Conservation (phyloP, 768 basidiomycete species). For the Cubamyces lactineus region DNA sequence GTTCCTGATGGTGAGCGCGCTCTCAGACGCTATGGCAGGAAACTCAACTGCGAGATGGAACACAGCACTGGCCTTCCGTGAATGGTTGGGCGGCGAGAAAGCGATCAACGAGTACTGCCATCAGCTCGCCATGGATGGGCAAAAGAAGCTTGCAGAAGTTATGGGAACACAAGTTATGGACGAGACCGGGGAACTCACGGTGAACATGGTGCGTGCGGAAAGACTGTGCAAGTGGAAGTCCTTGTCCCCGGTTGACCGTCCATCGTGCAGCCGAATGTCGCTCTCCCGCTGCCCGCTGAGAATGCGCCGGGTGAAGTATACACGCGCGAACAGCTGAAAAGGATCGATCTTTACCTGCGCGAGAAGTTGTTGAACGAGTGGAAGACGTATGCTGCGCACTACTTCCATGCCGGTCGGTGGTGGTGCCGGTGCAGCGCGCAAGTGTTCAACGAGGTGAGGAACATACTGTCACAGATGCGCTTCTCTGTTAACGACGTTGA, state of each 20-base stretch:
- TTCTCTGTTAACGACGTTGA: background rate
- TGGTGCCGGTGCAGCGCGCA: constrained; percentile 42
- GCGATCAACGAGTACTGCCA: constrained; percentile 74
- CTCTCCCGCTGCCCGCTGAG: constrained; percentile 41
- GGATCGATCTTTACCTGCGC: constrained; percentile 23
- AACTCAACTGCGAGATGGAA: background rate
- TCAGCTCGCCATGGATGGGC: constrained; percentile 67
- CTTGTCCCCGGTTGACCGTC: background rate
- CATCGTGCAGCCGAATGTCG: constrained; percentile 42
- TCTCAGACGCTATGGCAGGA: background rate
- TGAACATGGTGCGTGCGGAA: constrained; percentile 61
- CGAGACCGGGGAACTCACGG: constrained; percentile 57
- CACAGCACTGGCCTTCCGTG: constrained; percentile 71
- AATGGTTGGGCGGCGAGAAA: constrained; percentile 74
- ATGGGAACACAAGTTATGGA: constrained; percentile 70
- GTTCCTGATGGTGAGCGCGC: constrained; percentile 50
- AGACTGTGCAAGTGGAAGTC: too few relatives aligned
- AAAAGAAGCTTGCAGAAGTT: constrained; percentile 56
- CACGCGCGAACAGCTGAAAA: constrained; percentile 17
- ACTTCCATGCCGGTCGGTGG: constrained; percentile 37
- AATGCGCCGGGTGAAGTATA: constrained; percentile 19
- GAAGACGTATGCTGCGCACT: constrained; percentile 35
- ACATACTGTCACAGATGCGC: background rate
- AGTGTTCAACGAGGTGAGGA: constrained; percentile 42
- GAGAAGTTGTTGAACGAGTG: constrained; percentile 34